A percentile compares a stretch with the other conserved stretches of the same genome.
Evolutionary conservation across 1,139 yeast genomes (phyloP).

Genomic region (Suhomyces ambrosiae): DNA sequence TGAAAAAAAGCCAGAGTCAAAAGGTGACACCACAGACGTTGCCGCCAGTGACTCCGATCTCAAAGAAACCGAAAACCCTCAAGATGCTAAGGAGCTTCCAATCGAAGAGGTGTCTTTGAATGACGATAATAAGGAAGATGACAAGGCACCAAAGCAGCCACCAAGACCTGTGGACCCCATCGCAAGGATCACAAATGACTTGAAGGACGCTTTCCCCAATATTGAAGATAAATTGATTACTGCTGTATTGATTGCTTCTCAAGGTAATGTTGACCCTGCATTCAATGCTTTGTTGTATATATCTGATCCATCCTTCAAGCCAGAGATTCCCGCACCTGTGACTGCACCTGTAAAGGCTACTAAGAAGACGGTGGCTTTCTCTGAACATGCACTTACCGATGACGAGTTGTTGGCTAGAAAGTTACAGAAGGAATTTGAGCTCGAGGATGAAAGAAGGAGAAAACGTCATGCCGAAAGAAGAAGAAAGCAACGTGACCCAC

Average conservation of each 20-base stretch:
- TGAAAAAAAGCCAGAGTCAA: not conserved
- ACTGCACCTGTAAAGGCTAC: conserved; percentile 13
- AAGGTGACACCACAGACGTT: not conserved
- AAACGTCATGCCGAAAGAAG: conserved; percentile 27
- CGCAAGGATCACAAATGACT: conserved; percentile 51
- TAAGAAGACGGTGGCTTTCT: conserved; percentile 1
- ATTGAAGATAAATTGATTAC: conserved; percentile 69
- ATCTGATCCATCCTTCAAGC: conserved; percentile 73
- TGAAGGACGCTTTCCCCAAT: conserved; percentile 82
- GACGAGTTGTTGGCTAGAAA: conserved; percentile 86
- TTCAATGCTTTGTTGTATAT: conserved; percentile 82
- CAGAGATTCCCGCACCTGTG: conserved; percentile 52
- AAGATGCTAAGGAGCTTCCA: conserved; percentile 5
- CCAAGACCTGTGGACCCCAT: conserved; percentile 66
- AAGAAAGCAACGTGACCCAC: conserved; percentile 20
- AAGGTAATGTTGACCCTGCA: conserved; percentile 79
- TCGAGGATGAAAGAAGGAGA: conserved; percentile 37
- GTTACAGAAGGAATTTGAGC: conserved; percentile 70
- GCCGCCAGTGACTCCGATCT: not conserved
- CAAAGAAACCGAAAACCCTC: not conserved
- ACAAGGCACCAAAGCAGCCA: conserved; percentile 62
- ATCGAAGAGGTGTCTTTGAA: conserved; percentile 19
- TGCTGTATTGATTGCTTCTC: conserved; percentile 84
- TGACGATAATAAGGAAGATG: conserved; percentile 12
- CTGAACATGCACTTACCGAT: conserved; percentile 46